These are phyloP conservation scores for Lablab purpureus DNA, from an alignment of 306 rosid species.

Conservation along the genomic window DNA sequence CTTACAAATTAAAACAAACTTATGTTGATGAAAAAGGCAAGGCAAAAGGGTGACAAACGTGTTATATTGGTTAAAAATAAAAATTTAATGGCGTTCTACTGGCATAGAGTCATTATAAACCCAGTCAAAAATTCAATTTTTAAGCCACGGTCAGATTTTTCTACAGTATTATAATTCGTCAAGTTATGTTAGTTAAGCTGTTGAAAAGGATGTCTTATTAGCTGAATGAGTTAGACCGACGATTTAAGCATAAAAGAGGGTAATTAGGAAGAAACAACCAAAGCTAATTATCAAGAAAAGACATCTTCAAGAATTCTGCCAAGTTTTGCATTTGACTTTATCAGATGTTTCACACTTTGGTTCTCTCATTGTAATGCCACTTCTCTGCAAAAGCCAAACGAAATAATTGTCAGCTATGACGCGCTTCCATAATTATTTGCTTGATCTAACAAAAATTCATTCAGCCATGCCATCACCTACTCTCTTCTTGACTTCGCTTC, in stretches of 20 bases:
- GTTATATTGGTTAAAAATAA: too few relatives aligned
- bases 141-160: neutral
- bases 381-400: neutral
- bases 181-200: neutral
- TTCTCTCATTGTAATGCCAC: neutral
- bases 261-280: neutral
- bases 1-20: too few relatives aligned
- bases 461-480: slow-evolving; percentile 31
- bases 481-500: slow-evolving; percentile 44
- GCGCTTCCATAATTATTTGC: slow-evolving; percentile 22
- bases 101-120: neutral
- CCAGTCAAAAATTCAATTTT: neutral
- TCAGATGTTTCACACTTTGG: slow-evolving; percentile 22
- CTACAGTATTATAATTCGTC: neutral
- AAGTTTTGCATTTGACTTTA: slow-evolving; percentile 40
- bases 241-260: neutral
- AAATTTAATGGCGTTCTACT: too few relatives aligned
- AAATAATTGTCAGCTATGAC: slow-evolving; percentile 29
- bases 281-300: neutral
- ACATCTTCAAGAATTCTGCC: neutral
- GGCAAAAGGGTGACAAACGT: too few relatives aligned
- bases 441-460: slow-evolving; percentile 6
- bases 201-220: slow-evolving; percentile 10
- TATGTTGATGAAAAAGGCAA: too few relatives aligned
- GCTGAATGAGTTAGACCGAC: slow-evolving; percentile 14